Conservation (phyloP, 352 stramenopile species). For the Peronospora destructor region DNA sequence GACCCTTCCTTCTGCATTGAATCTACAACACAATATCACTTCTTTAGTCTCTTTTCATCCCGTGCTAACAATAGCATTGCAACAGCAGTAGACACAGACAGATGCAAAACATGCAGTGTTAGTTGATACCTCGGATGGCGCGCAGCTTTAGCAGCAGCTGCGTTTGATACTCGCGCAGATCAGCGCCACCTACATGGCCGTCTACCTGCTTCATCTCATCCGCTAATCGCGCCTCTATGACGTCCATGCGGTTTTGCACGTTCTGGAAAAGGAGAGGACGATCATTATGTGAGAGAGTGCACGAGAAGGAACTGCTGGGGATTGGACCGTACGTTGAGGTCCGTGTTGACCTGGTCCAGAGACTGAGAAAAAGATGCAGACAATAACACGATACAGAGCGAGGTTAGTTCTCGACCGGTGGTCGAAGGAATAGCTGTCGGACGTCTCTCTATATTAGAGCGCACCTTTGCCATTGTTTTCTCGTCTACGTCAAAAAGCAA, state of each 20-base stretch:
- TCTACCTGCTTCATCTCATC: slow-evolving; percentile 33
- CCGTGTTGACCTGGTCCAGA: slow-evolving; percentile 29
- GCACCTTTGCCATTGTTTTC: too few species aligned
- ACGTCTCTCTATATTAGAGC: too few species aligned
- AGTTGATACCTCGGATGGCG: slow-evolving; percentile 38
- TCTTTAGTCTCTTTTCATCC: slow-evolving; percentile 2
- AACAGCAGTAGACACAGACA: neutral
- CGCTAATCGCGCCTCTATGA: slow-evolving; percentile 42
- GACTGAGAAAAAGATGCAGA: slow-evolving; percentile 1
- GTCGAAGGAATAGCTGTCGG: too few species aligned
- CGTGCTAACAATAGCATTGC: neutral
- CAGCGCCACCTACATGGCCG: slow-evolving; percentile 47
- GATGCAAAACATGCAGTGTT: neutral
- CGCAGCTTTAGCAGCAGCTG: slow-evolving; percentile 55
- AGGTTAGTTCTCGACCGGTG: neutral
- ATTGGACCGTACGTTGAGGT: slow-evolving; percentile 25
- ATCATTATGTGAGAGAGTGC: neutral
- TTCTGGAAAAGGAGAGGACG: slow-evolving; percentile 21
- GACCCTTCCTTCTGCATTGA: slow-evolving; percentile 58
- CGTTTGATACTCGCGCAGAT: slow-evolving; percentile 64
- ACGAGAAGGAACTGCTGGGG: neutral
- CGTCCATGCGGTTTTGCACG: slow-evolving; percentile 40
- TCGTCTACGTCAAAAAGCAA: too few species aligned
- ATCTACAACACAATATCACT: slow-evolving; percentile 26
- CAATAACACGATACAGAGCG: neutral